Percentiles rank a stretch among this genome's conserved stretches.
These are phyloP conservation scores for Phytophthora tubulina DNA, from an alignment of 352 stramenopile genomes.

Conservation along the genomic window DNA sequence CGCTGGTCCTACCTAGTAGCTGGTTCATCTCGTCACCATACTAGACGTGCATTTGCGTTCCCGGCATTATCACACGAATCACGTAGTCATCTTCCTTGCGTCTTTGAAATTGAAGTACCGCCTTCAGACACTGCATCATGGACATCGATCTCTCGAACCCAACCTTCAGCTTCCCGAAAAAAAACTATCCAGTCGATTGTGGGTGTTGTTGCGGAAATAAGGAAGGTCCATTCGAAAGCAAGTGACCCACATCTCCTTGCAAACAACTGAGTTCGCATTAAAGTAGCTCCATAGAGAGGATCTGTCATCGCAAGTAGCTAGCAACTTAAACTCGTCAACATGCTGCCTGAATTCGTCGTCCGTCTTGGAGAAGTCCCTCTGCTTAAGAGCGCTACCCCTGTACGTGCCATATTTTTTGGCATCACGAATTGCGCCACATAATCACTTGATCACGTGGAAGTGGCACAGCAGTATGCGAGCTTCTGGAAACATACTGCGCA, in stretches of 20 bases:
- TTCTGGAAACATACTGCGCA: neutral
- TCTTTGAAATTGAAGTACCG: neutral
- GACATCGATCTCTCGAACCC: neutral
- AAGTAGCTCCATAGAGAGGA: too few species aligned
- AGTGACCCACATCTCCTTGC: too few species aligned
- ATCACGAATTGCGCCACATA: too few species aligned
- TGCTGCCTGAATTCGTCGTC: too few species aligned
- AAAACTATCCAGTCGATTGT: neutral
- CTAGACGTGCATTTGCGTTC: neutral
- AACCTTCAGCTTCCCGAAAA: neutral
- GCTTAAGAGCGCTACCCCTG: too few species aligned
- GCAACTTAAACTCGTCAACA: too few species aligned
- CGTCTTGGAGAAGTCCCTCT: too few species aligned
- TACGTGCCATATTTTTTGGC: too few species aligned
- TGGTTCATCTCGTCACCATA: neutral
- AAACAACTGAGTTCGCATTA: too few species aligned
- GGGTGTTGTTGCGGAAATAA: neutral
- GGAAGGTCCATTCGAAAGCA: too few species aligned
- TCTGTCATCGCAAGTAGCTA: too few species aligned
- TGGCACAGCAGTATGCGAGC: constrained; percentile 3
- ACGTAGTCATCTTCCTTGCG: neutral
- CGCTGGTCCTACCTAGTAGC: neutral
- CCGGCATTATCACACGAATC: neutral
- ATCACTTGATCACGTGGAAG: constrained; percentile 7
- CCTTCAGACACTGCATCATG: neutral